Evolutionary conservation across 2,329 filamentous ascomycete genomes (phyloP).

Genomic region (Phoma sp.): DNA sequence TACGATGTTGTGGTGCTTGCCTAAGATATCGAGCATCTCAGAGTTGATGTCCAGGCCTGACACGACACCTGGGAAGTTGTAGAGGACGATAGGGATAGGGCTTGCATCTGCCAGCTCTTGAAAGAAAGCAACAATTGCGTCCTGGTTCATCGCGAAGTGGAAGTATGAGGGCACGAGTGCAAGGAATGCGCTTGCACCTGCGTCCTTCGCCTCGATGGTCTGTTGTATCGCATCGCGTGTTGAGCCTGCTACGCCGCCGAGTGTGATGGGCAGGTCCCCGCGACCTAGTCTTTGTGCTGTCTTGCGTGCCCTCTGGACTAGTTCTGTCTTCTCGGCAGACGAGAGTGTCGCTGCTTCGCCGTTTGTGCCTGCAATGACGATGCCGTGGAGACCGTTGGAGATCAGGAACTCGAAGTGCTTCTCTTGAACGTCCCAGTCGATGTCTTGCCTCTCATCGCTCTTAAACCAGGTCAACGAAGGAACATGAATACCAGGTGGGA

Average conservation of each 20-base stretch:
- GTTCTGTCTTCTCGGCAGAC: constrained; percentile 48
- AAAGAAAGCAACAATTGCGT: constrained; percentile 46
- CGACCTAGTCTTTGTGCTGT: constrained; percentile 44
- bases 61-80: constrained; percentile 56
- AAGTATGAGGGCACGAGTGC: constrained; percentile 51
- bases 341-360: constrained; percentile 54
- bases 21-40: constrained; percentile 45
- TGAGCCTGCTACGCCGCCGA: constrained; percentile 50
- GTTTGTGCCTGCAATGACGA: constrained; percentile 54
- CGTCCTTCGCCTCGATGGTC: constrained; percentile 46
- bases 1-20: constrained; percentile 46
- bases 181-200: constrained; percentile 49
- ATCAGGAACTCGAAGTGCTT: constrained; percentile 63
- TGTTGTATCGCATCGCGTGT: constrained; percentile 52
- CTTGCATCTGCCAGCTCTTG: constrained; percentile 47
- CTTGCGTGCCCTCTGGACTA: constrained; percentile 50
- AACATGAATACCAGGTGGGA: constrained; percentile 62
- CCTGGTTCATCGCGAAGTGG: constrained; percentile 49
- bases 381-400: constrained; percentile 59
- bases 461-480: constrained; percentile 64
- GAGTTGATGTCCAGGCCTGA: constrained; percentile 55
- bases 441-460: constrained; percentile 56
- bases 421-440: constrained; percentile 63
- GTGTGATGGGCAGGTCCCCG: constrained; percentile 48
- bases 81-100: constrained; percentile 54